Conservation (phyloP, 768 basidiomycete genomes). For the Cyathus striatus region DNA sequence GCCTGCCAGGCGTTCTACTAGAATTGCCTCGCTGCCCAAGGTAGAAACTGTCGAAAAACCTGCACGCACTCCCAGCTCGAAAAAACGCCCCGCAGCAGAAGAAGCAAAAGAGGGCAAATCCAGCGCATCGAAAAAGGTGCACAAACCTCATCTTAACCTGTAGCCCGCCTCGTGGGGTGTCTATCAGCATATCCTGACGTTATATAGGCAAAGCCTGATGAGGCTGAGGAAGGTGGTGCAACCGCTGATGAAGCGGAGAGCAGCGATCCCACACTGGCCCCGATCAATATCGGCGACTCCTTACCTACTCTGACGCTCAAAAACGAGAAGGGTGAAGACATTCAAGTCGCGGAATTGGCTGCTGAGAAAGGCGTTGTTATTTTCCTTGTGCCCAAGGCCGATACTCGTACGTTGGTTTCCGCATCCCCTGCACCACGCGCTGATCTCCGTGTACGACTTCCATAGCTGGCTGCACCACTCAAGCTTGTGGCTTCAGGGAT, state of each 20-base stretch:
- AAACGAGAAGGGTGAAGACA: constrained; percentile 80
- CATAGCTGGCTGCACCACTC: constrained; percentile 83
- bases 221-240: constrained; percentile 15
- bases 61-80: constrained; percentile 23
- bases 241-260: constrained; percentile 15
- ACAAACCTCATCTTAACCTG: not conserved
- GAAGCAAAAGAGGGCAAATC: constrained; percentile 25
- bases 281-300: constrained; percentile 67
- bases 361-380: constrained; percentile 73
- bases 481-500: constrained; percentile 92
- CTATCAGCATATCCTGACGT: constrained; percentile 11
- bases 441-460: not conserved
- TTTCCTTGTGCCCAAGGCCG: constrained; percentile 81
- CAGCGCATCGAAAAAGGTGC: constrained; percentile 34
- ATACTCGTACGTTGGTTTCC: constrained; percentile 56
- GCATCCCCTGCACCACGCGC: too few species aligned
- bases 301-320: constrained; percentile 74
- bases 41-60: constrained; percentile 23
- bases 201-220: constrained; percentile 6
- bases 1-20: constrained; percentile 49
- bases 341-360: constrained; percentile 60
- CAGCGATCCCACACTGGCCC: constrained; percentile 12
- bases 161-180: not conserved
- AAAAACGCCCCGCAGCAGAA: constrained; percentile 27
- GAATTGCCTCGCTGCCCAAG: constrained; percentile 47